Conservation (phyloP, 495 filamentous ascomycete genomes). For the Penicillium manginii region DNA sequence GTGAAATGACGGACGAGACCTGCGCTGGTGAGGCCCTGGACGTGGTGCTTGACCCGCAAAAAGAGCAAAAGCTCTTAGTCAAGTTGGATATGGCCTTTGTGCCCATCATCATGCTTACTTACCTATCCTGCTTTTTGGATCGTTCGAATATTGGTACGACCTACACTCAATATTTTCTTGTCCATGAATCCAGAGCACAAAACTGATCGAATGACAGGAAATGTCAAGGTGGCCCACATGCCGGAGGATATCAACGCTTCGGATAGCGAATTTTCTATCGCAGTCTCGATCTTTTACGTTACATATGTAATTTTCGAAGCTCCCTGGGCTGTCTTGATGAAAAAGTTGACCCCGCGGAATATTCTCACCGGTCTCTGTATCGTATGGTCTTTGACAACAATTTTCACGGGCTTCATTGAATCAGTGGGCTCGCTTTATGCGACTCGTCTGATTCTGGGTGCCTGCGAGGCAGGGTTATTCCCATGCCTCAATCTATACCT, state of each 20-base stretch:
- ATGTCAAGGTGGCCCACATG: conserved; percentile 51
- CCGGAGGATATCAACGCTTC: conserved; percentile 49
- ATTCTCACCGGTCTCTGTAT: conserved; percentile 44
- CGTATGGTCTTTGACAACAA: conserved; percentile 56
- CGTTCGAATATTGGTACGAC: conserved; percentile 49
- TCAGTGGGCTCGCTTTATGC: conserved; percentile 54
- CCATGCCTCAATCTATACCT: conserved; percentile 62
- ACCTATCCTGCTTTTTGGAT: conserved; percentile 50
- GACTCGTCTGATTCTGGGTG: conserved; percentile 64
- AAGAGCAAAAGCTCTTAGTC: conserved; percentile 42
- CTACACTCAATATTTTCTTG: not conserved
- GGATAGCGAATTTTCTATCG: conserved; percentile 46
- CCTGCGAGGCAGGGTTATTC: conserved; percentile 70
- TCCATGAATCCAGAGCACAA: not conserved
- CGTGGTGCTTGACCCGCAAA: conserved; percentile 33
- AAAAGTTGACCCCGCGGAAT: conserved; percentile 49
- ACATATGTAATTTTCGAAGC: conserved; percentile 54
- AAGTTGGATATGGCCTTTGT: conserved; percentile 51
- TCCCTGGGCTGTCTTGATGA: conserved; percentile 49
- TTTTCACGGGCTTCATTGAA: conserved; percentile 56
- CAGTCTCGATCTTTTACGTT: conserved; percentile 55
- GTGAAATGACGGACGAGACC: conserved; percentile 11
- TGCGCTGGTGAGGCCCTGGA: conserved; percentile 25
- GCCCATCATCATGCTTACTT: conserved; percentile 52
- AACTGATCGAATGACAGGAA: conserved; percentile 32